phyloP scores from a whole-genome alignment of 2,329 filamentous ascomycete genomes.

The Orbilia brochopaga region DNA sequence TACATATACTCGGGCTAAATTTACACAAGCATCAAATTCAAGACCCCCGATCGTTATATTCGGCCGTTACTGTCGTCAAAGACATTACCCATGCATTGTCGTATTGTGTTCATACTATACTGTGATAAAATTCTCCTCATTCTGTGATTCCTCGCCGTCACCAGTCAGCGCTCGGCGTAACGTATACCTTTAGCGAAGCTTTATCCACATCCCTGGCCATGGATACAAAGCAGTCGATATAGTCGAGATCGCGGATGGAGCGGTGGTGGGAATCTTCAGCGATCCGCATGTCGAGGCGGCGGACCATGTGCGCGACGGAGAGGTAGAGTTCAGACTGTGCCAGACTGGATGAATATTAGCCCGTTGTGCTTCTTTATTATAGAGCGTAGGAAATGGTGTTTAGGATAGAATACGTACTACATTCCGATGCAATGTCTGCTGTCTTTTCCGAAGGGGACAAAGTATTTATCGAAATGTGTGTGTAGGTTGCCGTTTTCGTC shows the following conservation, averaged over 20 bases:
- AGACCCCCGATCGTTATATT: no score
- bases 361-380: neutral
- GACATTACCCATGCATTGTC: no score
- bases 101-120: no score
- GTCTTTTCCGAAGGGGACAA: constrained; percentile 27
- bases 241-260: constrained; percentile 21
- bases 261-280: constrained; percentile 16
- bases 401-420: constrained; percentile 9
- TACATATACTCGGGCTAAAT: no score
- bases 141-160: neutral
- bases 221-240: constrained; percentile 32
- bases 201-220: constrained; percentile 26
- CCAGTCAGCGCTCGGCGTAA: constrained; percentile 11
- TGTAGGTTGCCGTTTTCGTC: constrained; percentile 14
- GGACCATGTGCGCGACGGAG: constrained; percentile 16
- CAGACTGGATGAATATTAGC: constrained; percentile 4
- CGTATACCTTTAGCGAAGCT: constrained; percentile 14
- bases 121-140: neutral
- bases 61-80: no score
- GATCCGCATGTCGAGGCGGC: constrained; percentile 14
- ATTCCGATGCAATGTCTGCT: constrained; percentile 28
- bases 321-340: constrained; percentile 28
- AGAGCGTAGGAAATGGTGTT: no score
- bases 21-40: no score
- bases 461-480: constrained; percentile 25